A percentile compares a stretch with the other conserved stretches of the same genome.
Evolutionary conservation across 768 basidiomycete species (phyloP).

Genomic region (Basidioascus undulatus): DNA sequence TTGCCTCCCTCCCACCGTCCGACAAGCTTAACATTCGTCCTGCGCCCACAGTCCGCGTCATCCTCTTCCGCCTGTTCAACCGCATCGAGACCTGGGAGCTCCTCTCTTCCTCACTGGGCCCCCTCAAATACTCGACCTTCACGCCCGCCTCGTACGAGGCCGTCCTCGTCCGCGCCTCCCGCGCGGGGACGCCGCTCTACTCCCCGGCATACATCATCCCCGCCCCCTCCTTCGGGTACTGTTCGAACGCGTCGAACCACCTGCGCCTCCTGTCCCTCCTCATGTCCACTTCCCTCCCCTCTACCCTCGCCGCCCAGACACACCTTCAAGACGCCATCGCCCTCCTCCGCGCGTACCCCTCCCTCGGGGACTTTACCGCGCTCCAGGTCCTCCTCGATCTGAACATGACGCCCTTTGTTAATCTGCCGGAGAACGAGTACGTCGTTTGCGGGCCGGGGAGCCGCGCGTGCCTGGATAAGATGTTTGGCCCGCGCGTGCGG

Average conservation of each 20-base stretch:
- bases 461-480: constrained; percentile 36
- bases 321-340: constrained; percentile 41
- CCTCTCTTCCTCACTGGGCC: constrained; percentile 28
- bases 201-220: constrained; percentile 49
- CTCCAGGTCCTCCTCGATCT: constrained; percentile 42
- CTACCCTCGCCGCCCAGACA: too few species aligned
- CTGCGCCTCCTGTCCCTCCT: constrained; percentile 33
- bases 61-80: constrained; percentile 48
- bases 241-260: constrained; percentile 33
- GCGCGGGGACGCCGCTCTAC: constrained; percentile 29
- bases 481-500: constrained; percentile 46
- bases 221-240: constrained; percentile 29
- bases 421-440: constrained; percentile 44
- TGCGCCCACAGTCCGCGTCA: too few species aligned
- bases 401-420: constrained; percentile 24
- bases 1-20: too few species aligned
- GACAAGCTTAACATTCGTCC: too few species aligned
- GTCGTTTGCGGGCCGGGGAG: constrained; percentile 46
- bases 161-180: constrained; percentile 26
- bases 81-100: constrained; percentile 47
- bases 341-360: constrained; percentile 28
- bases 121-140: constrained; percentile 37
- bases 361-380: constrained; percentile 49
- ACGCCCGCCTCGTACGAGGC: constrained; percentile 28
- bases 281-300: too few species aligned